phyloP scores from a whole-genome alignment of 805 yeast species.

The Candida sonorensis region DNA sequence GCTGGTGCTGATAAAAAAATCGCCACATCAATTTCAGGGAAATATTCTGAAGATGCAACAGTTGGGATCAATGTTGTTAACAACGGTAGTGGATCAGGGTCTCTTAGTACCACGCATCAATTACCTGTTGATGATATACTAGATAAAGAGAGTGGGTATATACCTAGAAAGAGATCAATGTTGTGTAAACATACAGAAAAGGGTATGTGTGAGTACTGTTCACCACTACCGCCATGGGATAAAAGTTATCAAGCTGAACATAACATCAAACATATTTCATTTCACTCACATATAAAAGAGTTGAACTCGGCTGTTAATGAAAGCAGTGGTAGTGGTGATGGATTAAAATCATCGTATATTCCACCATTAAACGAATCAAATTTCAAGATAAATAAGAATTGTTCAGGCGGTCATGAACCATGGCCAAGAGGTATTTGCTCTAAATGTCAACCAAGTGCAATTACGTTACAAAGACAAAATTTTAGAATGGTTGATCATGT shows the following conservation, averaged over 20 bases:
- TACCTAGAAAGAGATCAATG: constrained; percentile 50
- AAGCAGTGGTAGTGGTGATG: too few relatives aligned
- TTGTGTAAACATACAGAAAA: constrained; percentile 84
- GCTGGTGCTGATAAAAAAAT: not conserved
- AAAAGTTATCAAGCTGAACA: constrained; percentile 63
- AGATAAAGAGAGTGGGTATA: constrained; percentile 65
- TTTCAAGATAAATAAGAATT: constrained; percentile 55
- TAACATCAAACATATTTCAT: constrained; percentile 81
- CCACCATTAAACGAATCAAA: constrained; percentile 72
- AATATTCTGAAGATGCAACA: constrained; percentile 5
- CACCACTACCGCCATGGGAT: constrained; percentile 96
- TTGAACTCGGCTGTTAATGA: constrained; percentile 62
- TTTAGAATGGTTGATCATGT: constrained; percentile 98
- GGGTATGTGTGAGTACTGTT: constrained; percentile 98
- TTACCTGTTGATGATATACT: constrained; percentile 59
- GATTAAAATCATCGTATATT: constrained; percentile 59
- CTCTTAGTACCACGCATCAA: constrained; percentile 30
- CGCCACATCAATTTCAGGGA: constrained; percentile 4
- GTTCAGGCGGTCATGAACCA: constrained; percentile 79
- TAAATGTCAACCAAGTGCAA: constrained; percentile 94
- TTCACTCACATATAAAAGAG: constrained; percentile 74
- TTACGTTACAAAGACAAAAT: constrained; percentile 81
- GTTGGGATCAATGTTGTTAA: constrained; percentile 4
- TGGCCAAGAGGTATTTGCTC: constrained; percentile 96
- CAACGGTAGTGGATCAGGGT: constrained; percentile 1